Base-by-base conservation (phyloP, 2,329 filamentous ascomycete species). In the Aspergillus sclerotialis region DNA sequence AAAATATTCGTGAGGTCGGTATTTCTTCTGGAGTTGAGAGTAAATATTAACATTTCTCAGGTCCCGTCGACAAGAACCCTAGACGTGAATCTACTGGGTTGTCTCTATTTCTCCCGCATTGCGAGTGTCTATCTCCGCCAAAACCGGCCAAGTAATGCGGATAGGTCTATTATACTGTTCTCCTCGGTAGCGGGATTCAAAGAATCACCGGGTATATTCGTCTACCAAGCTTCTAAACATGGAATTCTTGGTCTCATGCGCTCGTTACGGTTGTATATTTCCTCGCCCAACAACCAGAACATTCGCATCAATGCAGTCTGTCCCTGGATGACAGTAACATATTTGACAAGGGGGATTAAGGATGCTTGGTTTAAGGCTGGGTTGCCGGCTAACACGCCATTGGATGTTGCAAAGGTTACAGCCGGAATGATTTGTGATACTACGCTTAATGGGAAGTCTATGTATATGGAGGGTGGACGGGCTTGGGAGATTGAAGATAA, bases 161-260 rank as follows among this genome's bases (percentile, higher is more conserved):
- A 69, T 38, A 63, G 64, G 16, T 68, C 63, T 7, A 52, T 70
- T 31, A 60, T 60, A 0, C 55, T 70, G 7, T 57, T 69, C 21
- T 63, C 64, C 28, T 71, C 63, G 5, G 59, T 66, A 1, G 67
- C 69, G 0, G 69, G 69, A 2, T 70, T 73, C 43, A 67, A 65
- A 11, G 66, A 70, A 24, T 61, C 64, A 4, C 67, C 70, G 0
- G 67, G 67, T 0, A 48, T 72, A 2, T 64, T 65, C 32, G 55
- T 70, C 15, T 73, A 75, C 42, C 61, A 63, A 3, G 55, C 68
- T 0, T 56, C 62, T 5, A 72, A 74, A 43, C 70, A 73, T 40
- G 69, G 66, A n/a, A 61, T 74, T 1, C 55, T 70, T 17, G 70
- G 70, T 0, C 52, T 72, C 5, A 68, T 72, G 61, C 58, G 70